Evolutionary conservation across 176 grass and related monocot species (phyloP).

Genomic region (Tillandsia leiboldiana): DNA sequence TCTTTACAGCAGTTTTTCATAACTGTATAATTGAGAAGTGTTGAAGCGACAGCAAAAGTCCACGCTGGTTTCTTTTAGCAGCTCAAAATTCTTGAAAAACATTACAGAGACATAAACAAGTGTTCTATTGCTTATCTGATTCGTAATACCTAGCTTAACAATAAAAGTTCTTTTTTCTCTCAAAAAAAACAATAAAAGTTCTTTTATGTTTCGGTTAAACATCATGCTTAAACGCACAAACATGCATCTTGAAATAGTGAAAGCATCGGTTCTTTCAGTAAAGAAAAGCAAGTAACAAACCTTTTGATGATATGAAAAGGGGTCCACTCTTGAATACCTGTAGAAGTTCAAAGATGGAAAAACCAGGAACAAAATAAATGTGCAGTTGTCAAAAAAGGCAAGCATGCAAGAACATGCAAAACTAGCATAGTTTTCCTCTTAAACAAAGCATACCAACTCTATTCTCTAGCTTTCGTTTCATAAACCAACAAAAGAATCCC

Average conservation of each 20-base stretch:
- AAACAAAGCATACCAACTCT: background rate
- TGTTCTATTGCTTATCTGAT: too few species aligned
- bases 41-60: too few species aligned
- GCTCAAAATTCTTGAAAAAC: background rate
- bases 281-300: slow-evolving; percentile 21
- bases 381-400: background rate
- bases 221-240: background rate
- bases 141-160: too few species aligned
- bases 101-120: background rate
- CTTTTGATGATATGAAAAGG: slow-evolving; percentile 99
- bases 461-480: background rate
- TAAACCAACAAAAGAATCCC: background rate
- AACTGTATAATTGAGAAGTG: background rate
- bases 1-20: background rate
- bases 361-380: background rate
- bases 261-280: too few species aligned
- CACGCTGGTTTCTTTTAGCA: background rate
- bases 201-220: too few species aligned
- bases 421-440: background rate
- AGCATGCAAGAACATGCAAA: slow-evolving; percentile 8
- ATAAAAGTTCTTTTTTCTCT: too few species aligned
- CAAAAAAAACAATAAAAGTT: too few species aligned
- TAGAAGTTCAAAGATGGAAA: slow-evolving; percentile 18
- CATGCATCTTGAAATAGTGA: background rate
- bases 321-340: slow-evolving; percentile 98